Percentiles rank a stretch among this genome's conserved stretches.
Conservation (phyloP, 1,139 yeast genomes). For the Taiozyma onychis region DNA sequence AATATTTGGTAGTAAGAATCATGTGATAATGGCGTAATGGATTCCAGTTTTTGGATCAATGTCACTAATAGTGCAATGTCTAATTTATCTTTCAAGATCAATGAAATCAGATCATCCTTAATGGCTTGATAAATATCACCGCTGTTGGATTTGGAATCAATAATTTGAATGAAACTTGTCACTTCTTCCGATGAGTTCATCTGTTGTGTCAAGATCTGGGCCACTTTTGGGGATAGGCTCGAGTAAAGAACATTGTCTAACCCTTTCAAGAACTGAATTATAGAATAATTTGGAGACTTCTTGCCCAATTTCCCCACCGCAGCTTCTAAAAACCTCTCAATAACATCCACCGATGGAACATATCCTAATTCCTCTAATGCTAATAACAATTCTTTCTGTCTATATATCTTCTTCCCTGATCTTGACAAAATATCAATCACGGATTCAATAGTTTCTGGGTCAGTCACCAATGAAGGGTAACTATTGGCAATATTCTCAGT, state of each 20-base stretch:
- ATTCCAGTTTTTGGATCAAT: neutral
- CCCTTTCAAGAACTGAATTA: neutral
- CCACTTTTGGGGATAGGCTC: neutral
- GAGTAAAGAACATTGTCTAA: neutral
- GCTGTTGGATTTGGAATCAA: neutral
- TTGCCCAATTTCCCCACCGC: neutral
- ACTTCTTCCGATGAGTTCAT: neutral
- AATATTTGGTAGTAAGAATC: neutral
- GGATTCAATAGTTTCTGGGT: neutral
- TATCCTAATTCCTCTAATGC: neutral
- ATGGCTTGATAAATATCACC: neutral
- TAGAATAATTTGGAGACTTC: neutral
- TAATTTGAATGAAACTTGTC: neutral
- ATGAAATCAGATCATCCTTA: neutral
- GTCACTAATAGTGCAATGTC: neutral
- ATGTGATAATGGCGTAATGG: neutral
- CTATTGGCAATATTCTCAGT: neutral
- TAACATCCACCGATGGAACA: neutral
- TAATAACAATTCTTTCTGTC: neutral
- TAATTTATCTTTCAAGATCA: neutral
- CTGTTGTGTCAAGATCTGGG: neutral
- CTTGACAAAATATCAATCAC: neutral
- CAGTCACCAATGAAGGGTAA: neutral
- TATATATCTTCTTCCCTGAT: neutral
- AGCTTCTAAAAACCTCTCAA: neutral